phyloP scores from a whole-genome alignment of 2,329 filamentous ascomycete genomes.

The Dothistroma septosporum region DNA sequence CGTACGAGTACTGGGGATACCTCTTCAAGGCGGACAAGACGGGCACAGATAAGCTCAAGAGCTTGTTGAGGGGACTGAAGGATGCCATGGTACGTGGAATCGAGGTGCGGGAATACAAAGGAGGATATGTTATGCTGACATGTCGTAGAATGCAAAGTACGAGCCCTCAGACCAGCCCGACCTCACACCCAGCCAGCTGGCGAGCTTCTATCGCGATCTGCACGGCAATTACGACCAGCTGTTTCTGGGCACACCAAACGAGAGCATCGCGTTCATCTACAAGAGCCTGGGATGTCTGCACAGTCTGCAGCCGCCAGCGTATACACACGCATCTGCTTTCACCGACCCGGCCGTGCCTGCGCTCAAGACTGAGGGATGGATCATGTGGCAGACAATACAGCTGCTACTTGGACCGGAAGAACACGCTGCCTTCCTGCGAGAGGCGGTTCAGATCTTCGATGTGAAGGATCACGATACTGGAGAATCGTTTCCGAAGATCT shows the following conservation, averaged over 20 bases:
- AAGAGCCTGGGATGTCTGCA: constrained; percentile 87
- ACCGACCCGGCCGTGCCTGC: constrained; percentile 74
- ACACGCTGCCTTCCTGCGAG: constrained; percentile 78
- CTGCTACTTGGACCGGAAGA: constrained; percentile 81
- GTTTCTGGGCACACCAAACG: constrained; percentile 69
- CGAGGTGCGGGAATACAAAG: background rate
- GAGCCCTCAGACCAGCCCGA: constrained; percentile 44
- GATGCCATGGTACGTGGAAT: constrained; percentile 40
- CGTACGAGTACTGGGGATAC: constrained; percentile 50
- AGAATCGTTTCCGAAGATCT: constrained; percentile 53
- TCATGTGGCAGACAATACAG: constrained; percentile 91
- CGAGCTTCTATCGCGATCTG: constrained; percentile 48
- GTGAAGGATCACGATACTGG: constrained; percentile 68
- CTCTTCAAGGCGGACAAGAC: constrained; percentile 51
- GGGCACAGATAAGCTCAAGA: constrained; percentile 45
- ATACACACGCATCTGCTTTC: constrained; percentile 54
- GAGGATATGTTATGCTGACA: constrained; percentile 6
- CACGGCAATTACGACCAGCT: constrained; percentile 53
- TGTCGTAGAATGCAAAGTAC: constrained; percentile 39
- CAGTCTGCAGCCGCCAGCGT: constrained; percentile 63
- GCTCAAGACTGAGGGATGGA: constrained; percentile 77
- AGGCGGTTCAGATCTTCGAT: constrained; percentile 71
- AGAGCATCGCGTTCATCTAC: constrained; percentile 86
- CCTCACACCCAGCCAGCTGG: constrained; percentile 47
- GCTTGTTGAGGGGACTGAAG: constrained; percentile 45